phyloP scores from a whole-genome alignment of 2,329 filamentous ascomycete species.

The Ascochyta pisi region DNA sequence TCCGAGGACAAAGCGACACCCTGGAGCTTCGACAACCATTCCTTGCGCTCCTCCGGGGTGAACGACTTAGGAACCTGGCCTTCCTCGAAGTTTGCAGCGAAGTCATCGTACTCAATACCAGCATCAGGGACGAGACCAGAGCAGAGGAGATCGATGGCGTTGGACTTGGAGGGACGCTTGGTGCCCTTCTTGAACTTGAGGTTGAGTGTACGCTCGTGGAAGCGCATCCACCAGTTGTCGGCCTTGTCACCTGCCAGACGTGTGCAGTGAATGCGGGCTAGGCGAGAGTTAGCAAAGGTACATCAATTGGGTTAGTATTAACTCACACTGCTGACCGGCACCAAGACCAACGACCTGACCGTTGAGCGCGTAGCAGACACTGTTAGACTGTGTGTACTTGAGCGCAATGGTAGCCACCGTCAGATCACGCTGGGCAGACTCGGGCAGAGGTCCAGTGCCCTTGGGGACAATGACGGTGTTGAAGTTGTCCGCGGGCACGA shows the following conservation, averaged over 20 bases:
- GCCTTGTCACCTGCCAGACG: slow-evolving; percentile 96
- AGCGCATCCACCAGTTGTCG: slow-evolving; percentile 99
- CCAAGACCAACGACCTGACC: slow-evolving; percentile 94
- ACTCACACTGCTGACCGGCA: slow-evolving; percentile 83
- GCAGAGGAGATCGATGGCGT: slow-evolving; percentile 94
- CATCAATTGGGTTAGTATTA: not conserved
- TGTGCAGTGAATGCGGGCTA: slow-evolving; percentile 92
- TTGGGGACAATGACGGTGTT: slow-evolving; percentile 85
- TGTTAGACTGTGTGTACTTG: slow-evolving; percentile 98
- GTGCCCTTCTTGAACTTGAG: slow-evolving; percentile 98
- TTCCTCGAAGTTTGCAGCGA: slow-evolving; percentile 88
- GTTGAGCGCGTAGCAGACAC: slow-evolving; percentile 94
- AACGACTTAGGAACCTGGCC: slow-evolving; percentile 75
- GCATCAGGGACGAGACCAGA: slow-evolving; percentile 85
- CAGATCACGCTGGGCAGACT: slow-evolving; percentile 84
- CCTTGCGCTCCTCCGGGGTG: slow-evolving; percentile 80
- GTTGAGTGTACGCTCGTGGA: slow-evolving; percentile 85
- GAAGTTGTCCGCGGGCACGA: slow-evolving; percentile 83
- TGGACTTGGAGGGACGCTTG: slow-evolving; percentile 97
- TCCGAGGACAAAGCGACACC: slow-evolving; percentile 90
- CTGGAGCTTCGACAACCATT: slow-evolving; percentile 82
- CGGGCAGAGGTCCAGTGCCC: slow-evolving; percentile 73
- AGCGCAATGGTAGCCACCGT: slow-evolving; percentile 95
- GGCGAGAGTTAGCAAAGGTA: slow-evolving; percentile 4
- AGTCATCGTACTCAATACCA: slow-evolving; percentile 83